Percentiles rank a stretch among this genome's conserved stretches.
Conservation (phyloP, 495 filamentous ascomycete species). For the Penicillium flavigenum region DNA sequence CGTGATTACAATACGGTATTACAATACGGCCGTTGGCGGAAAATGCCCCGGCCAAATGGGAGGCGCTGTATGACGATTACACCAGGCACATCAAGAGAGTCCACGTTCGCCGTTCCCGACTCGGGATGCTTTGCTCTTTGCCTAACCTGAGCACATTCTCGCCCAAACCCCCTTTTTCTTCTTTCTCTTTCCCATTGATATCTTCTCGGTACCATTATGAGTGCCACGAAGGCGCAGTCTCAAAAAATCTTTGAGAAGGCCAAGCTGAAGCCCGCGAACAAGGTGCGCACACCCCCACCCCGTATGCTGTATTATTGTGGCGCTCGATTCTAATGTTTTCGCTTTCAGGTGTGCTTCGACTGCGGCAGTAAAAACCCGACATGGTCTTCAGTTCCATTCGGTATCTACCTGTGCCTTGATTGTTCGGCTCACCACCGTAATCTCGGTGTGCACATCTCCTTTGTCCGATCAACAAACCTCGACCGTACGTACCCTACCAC, state of each 20-base stretch:
- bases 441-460: conserved; percentile 92
- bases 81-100: conserved; percentile 21
- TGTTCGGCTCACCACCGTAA: conserved; percentile 92
- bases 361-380: conserved; percentile 96
- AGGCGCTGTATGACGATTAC: conserved; percentile 11
- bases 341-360: conserved; percentile 85
- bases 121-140: conserved; percentile 21
- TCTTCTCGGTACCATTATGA: conserved; percentile 54
- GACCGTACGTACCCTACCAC: conserved; percentile 70
- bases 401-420: conserved; percentile 97
- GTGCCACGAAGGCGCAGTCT: conserved; percentile 90
- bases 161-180: conserved; percentile 5
- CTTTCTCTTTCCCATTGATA: conserved; percentile 10
- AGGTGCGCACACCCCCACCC: conserved; percentile 56
- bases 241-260: conserved; percentile 98
- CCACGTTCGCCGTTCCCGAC: conserved; percentile 34
- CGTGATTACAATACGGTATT: conserved; percentile 23
- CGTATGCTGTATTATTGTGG: conserved; percentile 13
- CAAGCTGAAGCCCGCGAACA: conserved; percentile 90
- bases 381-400: conserved; percentile 96
- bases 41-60: not conserved
- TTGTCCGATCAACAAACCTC: conserved; percentile 96
- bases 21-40: conserved; percentile 5
- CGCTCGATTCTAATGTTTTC: conserved; percentile 24
- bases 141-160: conserved; percentile 17